phyloP scores from a whole-genome alignment of 768 basidiomycete genomes.

The Leccinum disarticulatum region DNA sequence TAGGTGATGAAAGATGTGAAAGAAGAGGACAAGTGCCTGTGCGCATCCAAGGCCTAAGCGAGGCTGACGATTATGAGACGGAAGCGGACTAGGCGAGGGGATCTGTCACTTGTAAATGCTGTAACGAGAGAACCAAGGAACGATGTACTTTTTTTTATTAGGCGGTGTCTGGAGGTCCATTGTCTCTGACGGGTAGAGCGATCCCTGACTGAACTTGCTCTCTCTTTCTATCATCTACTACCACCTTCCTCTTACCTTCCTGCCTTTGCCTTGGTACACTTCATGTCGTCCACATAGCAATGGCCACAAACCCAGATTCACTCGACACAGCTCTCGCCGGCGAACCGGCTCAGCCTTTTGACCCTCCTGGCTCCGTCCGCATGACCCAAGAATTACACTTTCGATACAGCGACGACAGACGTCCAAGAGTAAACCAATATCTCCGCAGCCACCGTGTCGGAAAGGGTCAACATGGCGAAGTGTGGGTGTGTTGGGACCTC shows the following conservation, averaged over 20 bases:
- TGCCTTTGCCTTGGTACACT: slow-evolving; percentile 12
- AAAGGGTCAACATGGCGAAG: slow-evolving; percentile 87
- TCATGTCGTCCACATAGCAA: slow-evolving; percentile 31
- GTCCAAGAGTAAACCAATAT: slow-evolving; percentile 81
- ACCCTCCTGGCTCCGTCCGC: slow-evolving; percentile 45
- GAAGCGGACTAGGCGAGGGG: slow-evolving; percentile 10
- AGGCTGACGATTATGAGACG: slow-evolving; percentile 6
- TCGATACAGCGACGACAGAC: slow-evolving; percentile 40
- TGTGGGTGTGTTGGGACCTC: slow-evolving; percentile 68
- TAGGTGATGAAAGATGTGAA: slow-evolving; percentile 52
- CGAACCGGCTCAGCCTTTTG: slow-evolving; percentile 36
- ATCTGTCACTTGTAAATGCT: slow-evolving; percentile 8
- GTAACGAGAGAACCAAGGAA: slow-evolving; percentile 14
- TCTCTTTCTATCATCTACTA: slow-evolving; percentile 20
- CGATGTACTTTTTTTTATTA: slow-evolving; percentile 19
- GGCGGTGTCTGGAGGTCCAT: slow-evolving; percentile 32
- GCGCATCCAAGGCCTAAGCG: slow-evolving; percentile 28
- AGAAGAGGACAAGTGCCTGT: slow-evolving; percentile 50
- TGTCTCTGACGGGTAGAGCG: slow-evolving; percentile 5
- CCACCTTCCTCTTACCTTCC: slow-evolving; percentile 1
- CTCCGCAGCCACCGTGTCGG: slow-evolving; percentile 74
- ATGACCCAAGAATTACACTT: slow-evolving; percentile 48
- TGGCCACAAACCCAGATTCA: slow-evolving; percentile 25
- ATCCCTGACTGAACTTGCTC: slow-evolving; percentile 12
- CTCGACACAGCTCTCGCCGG: slow-evolving; percentile 34